Conservation (phyloP, 169 alveolate genomes). For the Plasmodium vinckei region DNA sequence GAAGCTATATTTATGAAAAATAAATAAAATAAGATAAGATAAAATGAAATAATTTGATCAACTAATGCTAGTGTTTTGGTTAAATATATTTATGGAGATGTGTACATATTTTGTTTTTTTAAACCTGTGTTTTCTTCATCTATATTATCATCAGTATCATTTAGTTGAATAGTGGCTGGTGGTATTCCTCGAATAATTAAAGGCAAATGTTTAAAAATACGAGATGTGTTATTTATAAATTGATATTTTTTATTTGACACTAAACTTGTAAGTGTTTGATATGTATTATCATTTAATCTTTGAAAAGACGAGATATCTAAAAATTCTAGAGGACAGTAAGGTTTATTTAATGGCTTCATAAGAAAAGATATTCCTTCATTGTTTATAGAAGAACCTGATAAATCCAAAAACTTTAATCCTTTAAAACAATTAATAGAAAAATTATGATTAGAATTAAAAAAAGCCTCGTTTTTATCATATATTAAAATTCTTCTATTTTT, state of each 20-base stretch:
- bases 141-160: slow-evolving; percentile 61
- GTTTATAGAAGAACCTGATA: slow-evolving; percentile 34
- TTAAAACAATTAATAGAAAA: slow-evolving; percentile 43
- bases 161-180: slow-evolving; percentile 20
- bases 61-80: no score
- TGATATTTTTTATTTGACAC: slow-evolving; percentile 17
- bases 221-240: slow-evolving; percentile 20
- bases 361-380: slow-evolving; percentile 32
- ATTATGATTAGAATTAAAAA: slow-evolving; percentile 9
- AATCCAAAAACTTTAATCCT: slow-evolving; percentile 36
- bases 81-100: no score
- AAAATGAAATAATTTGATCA: no score
- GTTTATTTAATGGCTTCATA: slow-evolving; percentile 14
- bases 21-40: no score
- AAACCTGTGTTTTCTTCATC: slow-evolving; percentile 41
- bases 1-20: no score
- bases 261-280: slow-evolving; percentile 22
- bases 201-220: slow-evolving; percentile 32
- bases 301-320: slow-evolving; percentile 41
- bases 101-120: no score
- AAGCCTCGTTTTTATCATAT: slow-evolving; percentile 32
- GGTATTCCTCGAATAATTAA: slow-evolving; percentile 55
- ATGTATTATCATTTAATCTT: slow-evolving; percentile 17
- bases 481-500: slow-evolving; percentile 41
- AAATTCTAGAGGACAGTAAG: slow-evolving; percentile 46